Evolutionary conservation across 495 filamentous ascomycete species (phyloP), one percentile per base, ranked within the genome.

Genomic region (Aspergillus sclerotiicarbonarius): DNA sequence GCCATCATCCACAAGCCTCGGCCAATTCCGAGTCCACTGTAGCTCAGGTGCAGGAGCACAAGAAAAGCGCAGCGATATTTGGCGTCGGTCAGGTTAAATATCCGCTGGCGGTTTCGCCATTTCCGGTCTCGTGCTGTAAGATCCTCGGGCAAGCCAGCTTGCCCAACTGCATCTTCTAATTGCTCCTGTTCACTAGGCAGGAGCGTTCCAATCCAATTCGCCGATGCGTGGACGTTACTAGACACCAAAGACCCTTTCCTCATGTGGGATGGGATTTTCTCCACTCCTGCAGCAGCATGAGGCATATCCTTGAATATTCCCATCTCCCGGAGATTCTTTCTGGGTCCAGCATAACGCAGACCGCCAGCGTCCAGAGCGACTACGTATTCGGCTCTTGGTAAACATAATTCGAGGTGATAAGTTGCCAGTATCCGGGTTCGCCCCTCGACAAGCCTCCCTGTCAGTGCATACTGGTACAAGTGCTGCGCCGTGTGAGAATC

Each of bases 371-470:
- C 84, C 33, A 94, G 77, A 10, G 84, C 77, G n/a, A 95, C 86
- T 9, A 90, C 84, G 60, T 85, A 86, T 32, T 85, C 78, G 0
- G 90, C 81, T 15, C 73, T 69, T 31, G 90, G 90, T 15, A 88
- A 81, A 65, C 88, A 92, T 9, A 96, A 80, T 3, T 84, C 79
- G 15, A 90, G 81, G 62, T 94, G 94, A 73, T 95, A 91, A 0
- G 67, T 70, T 4, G 55, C 60, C 6, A 70, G 55, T 29, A 70
- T 64, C 7, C 62, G 43, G 21, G 60, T 63, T 9, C 50, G 47
- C 9, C 35, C 19, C 19, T 45, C 13, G 18, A 46, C 41, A 25
- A 63, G 50, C 9, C 31, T 54, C 8, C 67, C 57, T 18, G 41
- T 63, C 1, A 29, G 69, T 50, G 53, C 61, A 29, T 41, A 76